A percentile compares a stretch with the other conserved stretches of the same genome.
phyloP scores from a whole-genome alignment of 768 basidiomycete genomes.

The Kwoniella europaea region DNA sequence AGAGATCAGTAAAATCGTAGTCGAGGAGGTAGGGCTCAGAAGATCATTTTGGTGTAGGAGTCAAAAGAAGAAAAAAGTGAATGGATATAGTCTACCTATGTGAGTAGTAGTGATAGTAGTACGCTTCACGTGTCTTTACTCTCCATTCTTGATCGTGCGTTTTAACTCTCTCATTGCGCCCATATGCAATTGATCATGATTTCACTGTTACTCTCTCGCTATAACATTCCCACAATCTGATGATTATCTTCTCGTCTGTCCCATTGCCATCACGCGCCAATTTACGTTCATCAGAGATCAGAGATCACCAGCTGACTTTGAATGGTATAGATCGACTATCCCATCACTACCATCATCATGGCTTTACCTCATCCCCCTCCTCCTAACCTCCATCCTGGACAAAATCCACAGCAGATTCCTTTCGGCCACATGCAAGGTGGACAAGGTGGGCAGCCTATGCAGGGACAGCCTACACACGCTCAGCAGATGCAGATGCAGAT shows the following conservation, averaged over 20 bases:
- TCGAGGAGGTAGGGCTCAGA: constrained; percentile 3
- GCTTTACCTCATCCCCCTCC: constrained; percentile 41
- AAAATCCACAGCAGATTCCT: constrained; percentile 18
- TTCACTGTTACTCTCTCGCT: not conserved
- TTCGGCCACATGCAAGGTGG: constrained; percentile 33
- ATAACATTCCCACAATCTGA: not conserved
- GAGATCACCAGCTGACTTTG: constrained; percentile 11
- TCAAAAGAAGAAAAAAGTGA: not conserved
- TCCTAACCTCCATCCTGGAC: constrained; percentile 20
- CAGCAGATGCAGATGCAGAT: constrained; percentile 38
- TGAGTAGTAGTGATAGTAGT: not conserved
- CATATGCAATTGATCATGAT: not conserved
- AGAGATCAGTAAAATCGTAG: not conserved
- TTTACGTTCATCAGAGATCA: not conserved
- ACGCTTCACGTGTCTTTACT: not conserved
- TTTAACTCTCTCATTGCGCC: not conserved
- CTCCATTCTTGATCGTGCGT: not conserved
- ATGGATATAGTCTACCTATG: not conserved
- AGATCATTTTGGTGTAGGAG: constrained; percentile 1
- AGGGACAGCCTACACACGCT: constrained; percentile 24
- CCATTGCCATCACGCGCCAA: not conserved
- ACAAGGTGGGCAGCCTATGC: constrained; percentile 24
- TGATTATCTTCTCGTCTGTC: not conserved
- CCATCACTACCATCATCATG: constrained; percentile 24
- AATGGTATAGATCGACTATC: constrained; percentile 5